Evolutionary conservation across 2,329 filamentous ascomycete species (phyloP).

Genomic region (Fusarium papillatum): DNA sequence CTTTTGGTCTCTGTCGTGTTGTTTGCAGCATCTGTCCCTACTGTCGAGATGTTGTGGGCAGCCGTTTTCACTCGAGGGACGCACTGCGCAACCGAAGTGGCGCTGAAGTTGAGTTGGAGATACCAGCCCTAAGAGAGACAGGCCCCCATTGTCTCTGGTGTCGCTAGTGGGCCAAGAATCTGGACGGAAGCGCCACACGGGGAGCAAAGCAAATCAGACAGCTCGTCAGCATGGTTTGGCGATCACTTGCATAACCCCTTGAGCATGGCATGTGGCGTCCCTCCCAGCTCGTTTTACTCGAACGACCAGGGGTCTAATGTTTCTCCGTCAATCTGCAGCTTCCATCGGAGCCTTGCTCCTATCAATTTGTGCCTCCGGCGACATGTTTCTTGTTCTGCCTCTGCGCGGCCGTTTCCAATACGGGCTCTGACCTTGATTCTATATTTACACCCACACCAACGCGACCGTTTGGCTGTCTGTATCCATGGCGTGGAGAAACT

Average conservation of each 20-base stretch:
- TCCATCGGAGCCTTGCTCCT: conserved; percentile 20
- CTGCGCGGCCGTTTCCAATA: conserved; percentile 25
- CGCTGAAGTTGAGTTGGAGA: not conserved
- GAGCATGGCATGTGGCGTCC: conserved; percentile 17
- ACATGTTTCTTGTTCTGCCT: conserved; percentile 12
- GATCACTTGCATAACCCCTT: conserved; percentile 25
- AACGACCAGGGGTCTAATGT: conserved; percentile 4
- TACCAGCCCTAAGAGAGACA: conserved; percentile 11
- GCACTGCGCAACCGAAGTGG: not conserved
- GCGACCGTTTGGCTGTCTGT: conserved; percentile 18
- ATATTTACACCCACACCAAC: conserved; percentile 34
- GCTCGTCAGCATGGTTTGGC: conserved; percentile 2
- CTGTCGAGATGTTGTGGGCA: not conserved
- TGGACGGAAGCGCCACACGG: conserved; percentile 14
- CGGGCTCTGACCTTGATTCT: conserved; percentile 22
- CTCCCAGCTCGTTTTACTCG: conserved; percentile 16
- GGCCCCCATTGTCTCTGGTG: not conserved
- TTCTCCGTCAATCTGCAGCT: conserved; percentile 13
- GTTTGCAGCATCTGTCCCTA: conserved; percentile 1
- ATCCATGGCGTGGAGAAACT: conserved; percentile 2
- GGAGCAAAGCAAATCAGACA: conserved; percentile 15
- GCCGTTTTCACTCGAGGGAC: not conserved
- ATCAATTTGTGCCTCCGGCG: conserved; percentile 4
- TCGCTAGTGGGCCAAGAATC: conserved; percentile 3
- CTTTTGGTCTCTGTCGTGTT: conserved; percentile 7